Evolutionary conservation across 495 filamentous ascomycete species (phyloP), one percentile per base, ranked within the genome.

Genomic region (Immersiella caudata): DNA sequence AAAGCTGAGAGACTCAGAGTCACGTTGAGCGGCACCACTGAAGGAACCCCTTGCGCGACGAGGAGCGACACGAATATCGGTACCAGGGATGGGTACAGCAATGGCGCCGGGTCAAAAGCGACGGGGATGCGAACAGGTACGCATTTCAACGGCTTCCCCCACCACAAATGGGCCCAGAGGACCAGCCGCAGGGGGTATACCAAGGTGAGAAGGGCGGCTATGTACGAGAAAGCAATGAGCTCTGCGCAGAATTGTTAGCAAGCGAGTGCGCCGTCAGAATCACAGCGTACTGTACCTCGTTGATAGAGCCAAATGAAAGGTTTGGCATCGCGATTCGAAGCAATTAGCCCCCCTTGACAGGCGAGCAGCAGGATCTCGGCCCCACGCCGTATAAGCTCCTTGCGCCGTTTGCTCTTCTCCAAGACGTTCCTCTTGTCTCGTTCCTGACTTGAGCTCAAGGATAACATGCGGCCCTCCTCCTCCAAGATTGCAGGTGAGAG

Each of bases 81-180:
- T 8, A 97, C 82, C 0, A 90, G 69, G 0, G 89, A 81, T 1
- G 95, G 96, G 72, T 98, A 99, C 21, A 99, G 81, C 9, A 98
- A 79, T 6, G 95, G 92, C 18, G 95, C 95, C 1, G 93, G 95
- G 73, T 99, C 95, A 75, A 98, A 97, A 26, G 84, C 81, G 14
- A 88, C 73, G 0, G 93, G 91, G 20, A 96, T 80, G 16, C 55
- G 81, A 76, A 86, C 60, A 3, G 81, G 78, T 24, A 83, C 62
- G 29, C 51, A 78, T 55, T 64, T 73, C 20, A 74, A 75, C 1
- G 80, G 78, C 2, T 67, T 77, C 20, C 78, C 70, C 35, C 74
- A 69, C 35, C 74, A 69, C 12, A 70, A 65, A 61, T 83, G 82
- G 0, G 79, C 73, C 81, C 82, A 83, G 40, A 73, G 8, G 2